Conservation (phyloP, 352 stramenopile genomes). For the Phytopythium ostracodes region DNA sequence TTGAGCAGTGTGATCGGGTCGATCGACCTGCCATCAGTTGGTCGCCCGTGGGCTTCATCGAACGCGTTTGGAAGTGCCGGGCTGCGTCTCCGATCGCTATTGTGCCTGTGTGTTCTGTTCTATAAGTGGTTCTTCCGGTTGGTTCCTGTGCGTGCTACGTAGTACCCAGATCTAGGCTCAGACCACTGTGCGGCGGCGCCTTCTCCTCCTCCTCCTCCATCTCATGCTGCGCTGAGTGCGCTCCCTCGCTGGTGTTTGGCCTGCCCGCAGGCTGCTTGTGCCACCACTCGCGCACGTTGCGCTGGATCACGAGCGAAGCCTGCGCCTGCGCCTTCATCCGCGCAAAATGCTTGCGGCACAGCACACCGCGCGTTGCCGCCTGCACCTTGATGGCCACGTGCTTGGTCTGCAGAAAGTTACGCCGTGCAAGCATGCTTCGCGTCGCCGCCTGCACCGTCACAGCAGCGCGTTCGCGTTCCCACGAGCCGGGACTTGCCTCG, state of each 20-base stretch:
- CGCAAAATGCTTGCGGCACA: constrained; percentile 85
- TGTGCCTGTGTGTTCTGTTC: neutral
- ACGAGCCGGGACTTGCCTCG: constrained; percentile 10
- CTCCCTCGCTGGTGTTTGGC: too few species aligned
- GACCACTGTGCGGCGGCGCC: neutral
- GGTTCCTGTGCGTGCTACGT: neutral
- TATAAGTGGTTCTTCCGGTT: too few species aligned
- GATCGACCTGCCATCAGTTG: neutral
- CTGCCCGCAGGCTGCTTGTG: constrained; percentile 44
- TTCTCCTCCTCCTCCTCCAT: neutral
- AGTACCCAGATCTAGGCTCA: neutral
- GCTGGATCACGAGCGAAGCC: constrained; percentile 80
- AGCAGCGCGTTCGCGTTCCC: constrained; percentile 63
- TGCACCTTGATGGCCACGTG: constrained; percentile 86
- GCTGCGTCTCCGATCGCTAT: neutral
- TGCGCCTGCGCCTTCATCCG: constrained; percentile 83
- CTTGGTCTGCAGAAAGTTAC: constrained; percentile 81
- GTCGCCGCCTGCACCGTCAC: constrained; percentile 86
- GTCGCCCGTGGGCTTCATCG: too few species aligned
- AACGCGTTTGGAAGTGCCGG: too few species aligned
- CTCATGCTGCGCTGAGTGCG: neutral
- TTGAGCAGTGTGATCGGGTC: neutral
- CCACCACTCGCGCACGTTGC: constrained; percentile 84
- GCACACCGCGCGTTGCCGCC: constrained; percentile 71
- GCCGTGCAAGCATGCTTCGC: constrained; percentile 75